These are phyloP conservation scores for Caloboletus firmus DNA, from an alignment of 1,284 basidiomycete species.

Conservation along the genomic window DNA sequence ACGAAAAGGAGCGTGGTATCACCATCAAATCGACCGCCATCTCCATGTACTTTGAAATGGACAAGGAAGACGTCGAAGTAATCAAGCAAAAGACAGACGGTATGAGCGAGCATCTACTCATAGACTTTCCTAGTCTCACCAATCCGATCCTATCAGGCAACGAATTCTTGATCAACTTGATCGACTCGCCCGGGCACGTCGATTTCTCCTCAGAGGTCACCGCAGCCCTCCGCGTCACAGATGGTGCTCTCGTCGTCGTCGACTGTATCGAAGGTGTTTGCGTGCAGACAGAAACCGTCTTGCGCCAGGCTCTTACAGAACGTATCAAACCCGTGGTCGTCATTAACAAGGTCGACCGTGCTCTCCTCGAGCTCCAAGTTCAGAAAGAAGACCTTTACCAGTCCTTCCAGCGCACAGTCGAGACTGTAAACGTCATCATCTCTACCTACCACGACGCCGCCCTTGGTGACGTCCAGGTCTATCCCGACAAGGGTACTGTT, in stretches of 20 bases:
- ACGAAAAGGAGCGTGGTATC: constrained; percentile 99
- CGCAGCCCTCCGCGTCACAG: constrained; percentile 98
- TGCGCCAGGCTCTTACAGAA: constrained; percentile 96
- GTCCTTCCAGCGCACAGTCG: constrained; percentile 96
- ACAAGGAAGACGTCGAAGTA: constrained; percentile 82
- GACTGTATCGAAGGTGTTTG: constrained; percentile 99
- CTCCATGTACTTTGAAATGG: constrained; percentile 98
- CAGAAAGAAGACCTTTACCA: constrained; percentile 98
- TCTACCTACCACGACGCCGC: constrained; percentile 95
- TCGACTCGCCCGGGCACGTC: constrained; percentile 99
- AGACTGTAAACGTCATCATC: constrained; percentile 98
- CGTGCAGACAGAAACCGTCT: constrained; percentile 99
- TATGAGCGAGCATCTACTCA: constrained; percentile 29
- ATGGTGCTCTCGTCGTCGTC: constrained; percentile 98
- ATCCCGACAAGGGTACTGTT: constrained; percentile 98
- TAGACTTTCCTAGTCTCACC: constrained; percentile 18
- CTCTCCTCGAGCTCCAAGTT: constrained; percentile 97
- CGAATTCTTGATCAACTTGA: constrained; percentile 99
- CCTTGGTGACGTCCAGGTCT: constrained; percentile 98
- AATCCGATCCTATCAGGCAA: constrained; percentile 54
- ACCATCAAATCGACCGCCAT: constrained; percentile 99
- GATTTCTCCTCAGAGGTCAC: constrained; percentile 99
- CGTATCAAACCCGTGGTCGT: constrained; percentile 99
- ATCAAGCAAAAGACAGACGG: constrained; percentile 96
- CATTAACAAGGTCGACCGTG: constrained; percentile 99